Evolutionary conservation across 495 filamentous ascomycete species (phyloP).

Genomic region (Podospora sp.): DNA sequence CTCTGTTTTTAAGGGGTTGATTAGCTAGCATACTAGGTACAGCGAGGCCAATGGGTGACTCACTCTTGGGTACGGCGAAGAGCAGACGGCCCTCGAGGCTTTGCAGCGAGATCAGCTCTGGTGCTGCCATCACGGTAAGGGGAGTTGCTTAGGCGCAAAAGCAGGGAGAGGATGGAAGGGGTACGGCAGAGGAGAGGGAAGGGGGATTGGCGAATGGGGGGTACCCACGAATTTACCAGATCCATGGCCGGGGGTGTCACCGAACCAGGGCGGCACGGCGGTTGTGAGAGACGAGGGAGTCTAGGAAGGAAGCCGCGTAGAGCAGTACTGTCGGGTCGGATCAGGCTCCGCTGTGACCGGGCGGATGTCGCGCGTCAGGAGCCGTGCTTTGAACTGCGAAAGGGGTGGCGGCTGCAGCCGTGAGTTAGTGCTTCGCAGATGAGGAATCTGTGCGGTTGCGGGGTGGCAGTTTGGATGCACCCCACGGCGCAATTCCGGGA

Average conservation of each 20-base stretch:
- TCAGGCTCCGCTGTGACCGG: conserved; percentile 7
- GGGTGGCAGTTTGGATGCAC: conserved; percentile 1
- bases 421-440: conserved; percentile 8
- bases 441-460: neutral
- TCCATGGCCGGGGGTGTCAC: conserved; percentile 58
- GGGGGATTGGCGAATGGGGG: conserved; percentile 10
- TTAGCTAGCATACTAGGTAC: neutral
- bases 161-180: conserved; percentile 8
- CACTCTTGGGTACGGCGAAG: conserved; percentile 97
- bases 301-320: neutral
- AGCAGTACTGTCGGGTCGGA: conserved; percentile 7
- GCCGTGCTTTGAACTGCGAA: neutral
- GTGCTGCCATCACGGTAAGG: conserved; percentile 31
- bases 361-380: conserved; percentile 14
- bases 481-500: neutral
- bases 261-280: conserved; percentile 19
- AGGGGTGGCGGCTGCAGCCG: conserved; percentile 7
- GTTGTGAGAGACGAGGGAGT: conserved; percentile 18
- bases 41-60: conserved; percentile 38
- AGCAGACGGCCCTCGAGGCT: conserved; percentile 91
- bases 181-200: conserved; percentile 10
- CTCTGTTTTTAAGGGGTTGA: conserved; percentile 57
- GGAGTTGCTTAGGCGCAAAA: neutral
- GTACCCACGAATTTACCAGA: conserved; percentile 79
- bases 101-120: conserved; percentile 38